A percentile compares a stretch with the other conserved stretches of the same genome.
Conservation (phyloP, 2,329 filamentous ascomycete species). For the Botrytis deweyae region DNA sequence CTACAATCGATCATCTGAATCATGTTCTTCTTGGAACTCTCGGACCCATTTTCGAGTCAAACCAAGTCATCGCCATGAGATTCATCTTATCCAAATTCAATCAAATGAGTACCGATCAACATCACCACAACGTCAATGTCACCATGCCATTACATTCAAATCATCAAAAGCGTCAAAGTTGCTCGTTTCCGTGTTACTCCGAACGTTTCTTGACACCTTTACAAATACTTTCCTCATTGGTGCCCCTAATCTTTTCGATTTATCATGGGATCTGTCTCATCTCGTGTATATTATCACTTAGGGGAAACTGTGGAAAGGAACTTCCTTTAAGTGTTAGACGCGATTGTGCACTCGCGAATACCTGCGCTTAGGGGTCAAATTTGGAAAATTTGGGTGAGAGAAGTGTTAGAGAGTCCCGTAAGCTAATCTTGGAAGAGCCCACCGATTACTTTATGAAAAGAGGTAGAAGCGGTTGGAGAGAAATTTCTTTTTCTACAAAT, state of each 20-base stretch:
- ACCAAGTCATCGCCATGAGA: neutral
- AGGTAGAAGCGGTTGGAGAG: neutral
- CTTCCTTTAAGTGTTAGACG: slow-evolving; percentile 27
- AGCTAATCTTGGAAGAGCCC: slow-evolving; percentile 5
- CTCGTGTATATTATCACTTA: slow-evolving; percentile 34
- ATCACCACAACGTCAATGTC: neutral
- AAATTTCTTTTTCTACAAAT: slow-evolving; percentile 7
- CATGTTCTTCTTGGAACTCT: neutral
- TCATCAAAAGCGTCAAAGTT: slow-evolving; percentile 5
- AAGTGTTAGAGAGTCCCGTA: neutral
- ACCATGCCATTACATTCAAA: neutral
- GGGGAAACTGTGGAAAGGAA: slow-evolving; percentile 24
- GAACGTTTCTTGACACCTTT: neutral
- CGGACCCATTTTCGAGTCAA: neutral
- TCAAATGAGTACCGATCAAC: neutral
- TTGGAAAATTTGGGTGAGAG: slow-evolving; percentile 14
- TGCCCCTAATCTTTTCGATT: neutral
- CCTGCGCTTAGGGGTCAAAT: slow-evolving; percentile 26
- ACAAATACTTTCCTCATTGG: slow-evolving; percentile 16
- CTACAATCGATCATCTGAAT: neutral
- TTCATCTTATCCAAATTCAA: neutral
- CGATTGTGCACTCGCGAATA: slow-evolving; percentile 19
- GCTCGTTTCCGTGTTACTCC: neutral
- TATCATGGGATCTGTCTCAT: slow-evolving; percentile 16
- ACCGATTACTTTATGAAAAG: slow-evolving; percentile 20